Base-by-base conservation (phyloP, 1,284 basidiomycete species). In the Tylopilus sp. region DNA sequence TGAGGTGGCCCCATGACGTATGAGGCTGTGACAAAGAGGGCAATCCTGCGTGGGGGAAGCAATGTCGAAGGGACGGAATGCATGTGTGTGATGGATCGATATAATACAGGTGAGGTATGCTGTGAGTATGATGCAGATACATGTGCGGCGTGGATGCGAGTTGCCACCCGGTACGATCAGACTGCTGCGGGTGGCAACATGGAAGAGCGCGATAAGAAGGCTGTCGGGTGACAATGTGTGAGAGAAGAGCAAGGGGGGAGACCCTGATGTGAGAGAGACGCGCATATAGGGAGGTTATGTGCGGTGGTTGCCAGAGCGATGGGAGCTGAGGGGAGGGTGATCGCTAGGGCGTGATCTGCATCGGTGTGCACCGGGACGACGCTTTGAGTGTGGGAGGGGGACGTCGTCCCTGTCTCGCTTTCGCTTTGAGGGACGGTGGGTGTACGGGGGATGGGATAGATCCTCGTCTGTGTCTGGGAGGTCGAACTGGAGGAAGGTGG, bases 391-490 rank as follows among this genome's bases (percentile, higher is more conserved):
- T 17, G 54, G 45, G 26, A 44, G 50, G 26, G 54, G 37, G 24
- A 68, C 62, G 41, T 66, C 67, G 33, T 68, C 64, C 40, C 53
- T 53, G 34, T 64, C 60, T 46, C 78, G 81, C 56, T 81, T 83
- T 48, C 82, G 78, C 61, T 83, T 83, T 15, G 75, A 44, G 11
- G 64, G 54, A 30, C 74, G 73, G 43, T 71, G 71, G 7, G 75
- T 80, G 68, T 85, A 84, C 0, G 83, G 82, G 5, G 83, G 81
- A 57, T 79, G 77, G 0, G 83, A 85, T 42, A 85, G 76, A 60
- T 85, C 81, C 60, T 83, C 80, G 65, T 83, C 81, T n/a, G 78
- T 71, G 64, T 83, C 82, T 0, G 82, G 83, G 30, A 80, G 69
- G 48, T 83, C 80, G 58, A 81, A 83, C 53, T 82, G 78, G 50